Base-by-base conservation (phyloP, 2,329 filamentous ascomycete genomes). In the Botryotinia calthae region DNA sequence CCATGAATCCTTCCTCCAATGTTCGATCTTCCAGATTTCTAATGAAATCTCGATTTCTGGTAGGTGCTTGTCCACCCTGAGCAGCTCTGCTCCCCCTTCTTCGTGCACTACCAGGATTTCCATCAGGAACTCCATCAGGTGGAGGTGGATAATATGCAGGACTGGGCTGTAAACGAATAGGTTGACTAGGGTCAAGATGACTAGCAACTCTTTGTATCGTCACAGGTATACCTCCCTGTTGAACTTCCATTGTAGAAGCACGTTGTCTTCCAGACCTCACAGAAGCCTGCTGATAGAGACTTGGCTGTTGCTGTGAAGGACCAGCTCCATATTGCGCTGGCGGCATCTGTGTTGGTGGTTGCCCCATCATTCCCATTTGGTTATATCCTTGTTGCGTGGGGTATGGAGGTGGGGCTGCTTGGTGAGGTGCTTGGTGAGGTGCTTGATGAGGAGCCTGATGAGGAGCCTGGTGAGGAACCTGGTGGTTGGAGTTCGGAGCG, bases 81-180 rank as follows among this genome's bases (percentile, higher is more conserved):
- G 90, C 88, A 63, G 88, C 87, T 72, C 94, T 88, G 80, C 93
- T 95, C 62, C 93, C 92, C 81, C 95, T 88, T 79, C 94, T 88
- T 59, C 92, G 89, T 44, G 91, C 87, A 82, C 84, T 88, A 82
- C 72, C 84, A 81, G 64, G 86, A 80, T 81, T 89, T n/a, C 86
- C 85, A 74, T 93, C 88, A 14, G 89, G 87, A 78, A 93, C 90
- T 16, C 94, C 93, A 76, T 98, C 95, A 10, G 92, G 90, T 2
- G 95, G 93, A 31, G 96, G 96, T 18, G 96, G 96, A 79, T 98
- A 99, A 82, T 99, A 99, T 2, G 96, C 96, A 8, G 96, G 96
- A 78, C 94, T 98, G 3, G 96, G 96, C 81, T 99, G 96, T 72
- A 98, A 84, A 67, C 96, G 89, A 79, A 99, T 98, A 0, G 96